Conservation (phyloP, 306 rosid species). For the Canavalia ensiformis region DNA sequence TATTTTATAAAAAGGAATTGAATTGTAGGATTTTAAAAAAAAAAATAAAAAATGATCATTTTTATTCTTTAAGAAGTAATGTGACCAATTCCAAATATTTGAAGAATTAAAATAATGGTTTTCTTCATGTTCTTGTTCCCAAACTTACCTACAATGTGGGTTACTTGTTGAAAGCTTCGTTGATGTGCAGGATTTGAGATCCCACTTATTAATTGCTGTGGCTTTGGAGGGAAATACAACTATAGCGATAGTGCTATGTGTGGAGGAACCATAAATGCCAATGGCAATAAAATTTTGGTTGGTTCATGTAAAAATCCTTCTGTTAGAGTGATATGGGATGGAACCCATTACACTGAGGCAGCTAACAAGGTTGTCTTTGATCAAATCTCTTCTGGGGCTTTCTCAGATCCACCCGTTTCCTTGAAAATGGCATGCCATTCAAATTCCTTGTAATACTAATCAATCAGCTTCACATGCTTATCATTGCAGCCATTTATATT, state of each 20-base stretch:
- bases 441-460: too few relatives aligned
- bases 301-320: conserved; percentile 53
- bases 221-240: conserved; percentile 62
- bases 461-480: neutral
- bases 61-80: too few relatives aligned
- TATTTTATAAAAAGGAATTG: too few relatives aligned
- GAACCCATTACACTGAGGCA: conserved; percentile 62
- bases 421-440: conserved; percentile 49
- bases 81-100: too few relatives aligned
- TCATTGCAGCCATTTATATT: neutral
- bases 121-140: neutral
- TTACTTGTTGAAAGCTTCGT: neutral
- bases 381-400: conserved; percentile 53
- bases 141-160: neutral
- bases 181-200: conserved; percentile 54
- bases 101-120: too few relatives aligned
- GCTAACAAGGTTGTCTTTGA: conserved; percentile 53
- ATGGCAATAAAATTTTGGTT: conserved; percentile 51
- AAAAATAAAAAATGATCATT: too few relatives aligned
- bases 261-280: conserved; percentile 33
- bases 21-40: too few relatives aligned
- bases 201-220: conserved; percentile 57
- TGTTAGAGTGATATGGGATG: conserved; percentile 60
- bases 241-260: neutral
- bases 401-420: conserved; percentile 58